phyloP scores from a whole-genome alignment of 441 rosid species.

The Arabidopsis lyrata region DNA sequence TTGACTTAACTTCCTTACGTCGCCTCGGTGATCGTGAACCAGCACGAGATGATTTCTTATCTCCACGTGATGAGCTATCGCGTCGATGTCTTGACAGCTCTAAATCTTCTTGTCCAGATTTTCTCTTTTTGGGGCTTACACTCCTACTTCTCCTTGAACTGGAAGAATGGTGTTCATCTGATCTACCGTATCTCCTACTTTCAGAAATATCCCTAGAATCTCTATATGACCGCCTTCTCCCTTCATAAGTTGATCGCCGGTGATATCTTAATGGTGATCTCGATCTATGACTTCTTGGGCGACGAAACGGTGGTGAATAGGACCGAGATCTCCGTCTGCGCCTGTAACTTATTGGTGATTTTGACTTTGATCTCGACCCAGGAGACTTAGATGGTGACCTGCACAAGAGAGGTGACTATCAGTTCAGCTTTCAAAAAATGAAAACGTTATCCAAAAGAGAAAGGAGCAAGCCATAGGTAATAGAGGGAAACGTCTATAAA shows the following conservation, averaged over 20 bases:
- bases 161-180: slow-evolving; percentile 60
- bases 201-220: slow-evolving; percentile 61
- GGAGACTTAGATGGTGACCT: slow-evolving; percentile 85
- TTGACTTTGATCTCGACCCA: slow-evolving; percentile 81
- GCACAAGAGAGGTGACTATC: slow-evolving; percentile 39
- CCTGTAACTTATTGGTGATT: slow-evolving; percentile 73
- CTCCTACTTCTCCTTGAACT: slow-evolving; percentile 79
- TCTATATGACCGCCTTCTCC: slow-evolving; percentile 64
- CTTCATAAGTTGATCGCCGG: slow-evolving; percentile 62
- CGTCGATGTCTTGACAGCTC: slow-evolving; percentile 61
- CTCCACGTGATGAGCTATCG: slow-evolving; percentile 61
- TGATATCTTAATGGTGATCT: slow-evolving; percentile 76
- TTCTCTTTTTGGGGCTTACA: slow-evolving; percentile 67
- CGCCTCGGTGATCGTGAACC: slow-evolving; percentile 75
- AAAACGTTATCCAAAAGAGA: not conserved
- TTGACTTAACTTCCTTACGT: slow-evolving; percentile 60
- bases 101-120: slow-evolving; percentile 60
- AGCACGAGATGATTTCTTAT: slow-evolving; percentile 59
- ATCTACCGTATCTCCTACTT: slow-evolving; percentile 68
- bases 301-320: slow-evolving; percentile 69
- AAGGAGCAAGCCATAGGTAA: not conserved
- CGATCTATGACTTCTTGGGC: slow-evolving; percentile 70
- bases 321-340: slow-evolving; percentile 73
- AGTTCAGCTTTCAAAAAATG: slow-evolving; percentile 23
- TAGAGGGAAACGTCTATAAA: slow-evolving; percentile 30